Base-by-base conservation (phyloP, 169 alveolate species). In the Eimeria tenella region DNA sequence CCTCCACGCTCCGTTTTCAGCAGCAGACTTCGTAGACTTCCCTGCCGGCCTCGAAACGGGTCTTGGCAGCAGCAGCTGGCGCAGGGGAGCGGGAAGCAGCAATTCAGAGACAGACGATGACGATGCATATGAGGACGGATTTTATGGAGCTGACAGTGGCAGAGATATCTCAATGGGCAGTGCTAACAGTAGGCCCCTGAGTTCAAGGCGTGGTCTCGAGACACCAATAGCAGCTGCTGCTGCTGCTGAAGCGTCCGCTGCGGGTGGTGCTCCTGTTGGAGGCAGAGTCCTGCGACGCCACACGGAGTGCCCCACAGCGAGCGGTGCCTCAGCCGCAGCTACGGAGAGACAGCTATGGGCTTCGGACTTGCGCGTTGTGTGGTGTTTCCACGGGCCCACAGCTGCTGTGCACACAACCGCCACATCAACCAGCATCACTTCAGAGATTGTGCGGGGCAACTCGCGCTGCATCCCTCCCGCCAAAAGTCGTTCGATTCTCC, bases 361-460 rank as follows among this genome's bases (percentile, higher is more conserved):
- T 50, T 49, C 86, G 3, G 68, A 75, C 25, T 53, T 87, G 53
- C 84, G 93, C n/a, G 65, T 87, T 15, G 86, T 87, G 17, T 87
- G 93, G 93, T 87, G 93, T 50, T 19, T 87, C 73, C 93, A 87
- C 71, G 93, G 93, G 52, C 50, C 68, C 23, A 52, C 79, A 7
- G 93, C 93, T 4, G 71, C 93, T n/a, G 77, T 75, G 15, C 93
- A 87, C 58, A 87, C 93, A 13, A 65, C 77, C 23, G 84, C 93
- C 5, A 87, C 93, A 3, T 53, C 93, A 11, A 87, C 93, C 17
- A 65, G 84, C 73, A 87, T 87, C 53, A 87, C 93, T 0, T 65
- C 93, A 49, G 93, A 62, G 56, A 21, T 87, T 13, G 23, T 55
- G 5, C 93, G 93, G 2, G 79, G 93, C 82, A 23, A 68, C 71